Evolutionary conservation across 2,329 filamentous ascomycete genomes (phyloP), one percentile per base, ranked within the genome.

Genomic region (Periconia sp.): DNA sequence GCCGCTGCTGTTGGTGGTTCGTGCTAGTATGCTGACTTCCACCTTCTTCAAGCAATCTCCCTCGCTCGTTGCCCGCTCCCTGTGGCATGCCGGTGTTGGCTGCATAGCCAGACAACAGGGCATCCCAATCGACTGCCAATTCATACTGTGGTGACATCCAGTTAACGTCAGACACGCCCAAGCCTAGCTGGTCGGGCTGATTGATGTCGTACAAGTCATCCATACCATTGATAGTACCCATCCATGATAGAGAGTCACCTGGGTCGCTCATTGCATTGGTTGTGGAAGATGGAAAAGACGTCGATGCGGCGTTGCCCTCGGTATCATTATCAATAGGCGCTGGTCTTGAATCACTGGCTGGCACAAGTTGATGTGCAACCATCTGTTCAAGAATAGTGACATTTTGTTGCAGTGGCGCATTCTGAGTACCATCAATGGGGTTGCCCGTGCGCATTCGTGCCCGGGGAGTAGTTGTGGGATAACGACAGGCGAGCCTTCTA

Each of bases 401-500:
- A 19, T 14, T 10, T 18, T 41, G 37, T 41, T 41, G 37, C 41
- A 31, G 37, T 41, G 2, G 42, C 42, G 5, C n/a, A 6, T 44
- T n/a, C 13, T 18, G 42, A 5, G 7, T 15, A n/a, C 42, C 20
- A 14, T 44, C 37, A n/a, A n/a, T 18, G 5, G 6, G 17, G 20
- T 44, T 18, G n/a, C 7, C 6, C n/a, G 19, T 20, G 19, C 42
- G 42, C 20, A 19, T 18, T 47, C n/a, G 45, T 6, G 45, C n/a
- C 8, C 30, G 49, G 13, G 41, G 17, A 13, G 11, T 45, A 23
- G 43, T 18, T 40, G 54, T 41, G 13, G 66, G 64, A 48, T 68
- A 69, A n/a, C 51, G 30, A 49, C 68, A 71, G 27, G 54, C 47
- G 11, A 58, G 31, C 10, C 47, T 53, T 11, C 66, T 61, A 13